A percentile compares a stretch with the other conserved stretches of the same genome.
Evolutionary conservation across 2,329 filamentous ascomycete species (phyloP).

Genomic region (Elsinoe arachidis): DNA sequence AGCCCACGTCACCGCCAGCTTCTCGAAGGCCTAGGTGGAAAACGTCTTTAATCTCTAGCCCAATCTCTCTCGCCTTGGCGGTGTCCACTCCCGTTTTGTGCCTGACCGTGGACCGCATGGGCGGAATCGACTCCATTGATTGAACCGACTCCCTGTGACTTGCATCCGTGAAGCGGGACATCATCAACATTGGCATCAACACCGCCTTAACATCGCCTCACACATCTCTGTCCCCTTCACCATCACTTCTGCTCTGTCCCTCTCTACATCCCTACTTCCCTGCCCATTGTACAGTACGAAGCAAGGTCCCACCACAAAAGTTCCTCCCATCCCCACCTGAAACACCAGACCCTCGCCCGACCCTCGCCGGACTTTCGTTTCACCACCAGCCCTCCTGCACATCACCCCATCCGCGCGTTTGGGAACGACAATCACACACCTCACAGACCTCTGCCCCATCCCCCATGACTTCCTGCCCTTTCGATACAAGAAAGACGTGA

Average conservation of each 20-base stretch:
- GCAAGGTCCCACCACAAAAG: no score
- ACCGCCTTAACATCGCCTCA: no score
- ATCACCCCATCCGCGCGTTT: not conserved
- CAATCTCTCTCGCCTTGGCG: slow-evolving; percentile 77
- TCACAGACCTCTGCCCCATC: not conserved
- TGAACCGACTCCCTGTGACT: not conserved
- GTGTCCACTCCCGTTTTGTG: slow-evolving; percentile 53
- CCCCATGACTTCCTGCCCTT: not conserved
- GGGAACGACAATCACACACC: not conserved
- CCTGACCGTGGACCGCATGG: not conserved
- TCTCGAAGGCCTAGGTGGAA: not conserved
- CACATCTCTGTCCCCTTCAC: no score
- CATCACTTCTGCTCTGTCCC: no score
- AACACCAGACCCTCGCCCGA: not conserved
- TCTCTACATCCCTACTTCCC: no score
- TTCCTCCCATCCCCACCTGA: not conserved
- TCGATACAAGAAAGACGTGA: not conserved
- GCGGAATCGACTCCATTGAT: not conserved
- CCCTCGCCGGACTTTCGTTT: not conserved
- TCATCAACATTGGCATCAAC: no score
- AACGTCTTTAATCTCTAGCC: slow-evolving; percentile 52
- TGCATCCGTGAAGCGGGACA: not conserved
- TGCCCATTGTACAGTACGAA: no score
- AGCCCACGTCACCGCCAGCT: not conserved
- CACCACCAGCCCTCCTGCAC: not conserved